Evolutionary conservation across 2,329 filamentous ascomycete genomes (phyloP).

Genomic region (Cucurbitaria berberidis): DNA sequence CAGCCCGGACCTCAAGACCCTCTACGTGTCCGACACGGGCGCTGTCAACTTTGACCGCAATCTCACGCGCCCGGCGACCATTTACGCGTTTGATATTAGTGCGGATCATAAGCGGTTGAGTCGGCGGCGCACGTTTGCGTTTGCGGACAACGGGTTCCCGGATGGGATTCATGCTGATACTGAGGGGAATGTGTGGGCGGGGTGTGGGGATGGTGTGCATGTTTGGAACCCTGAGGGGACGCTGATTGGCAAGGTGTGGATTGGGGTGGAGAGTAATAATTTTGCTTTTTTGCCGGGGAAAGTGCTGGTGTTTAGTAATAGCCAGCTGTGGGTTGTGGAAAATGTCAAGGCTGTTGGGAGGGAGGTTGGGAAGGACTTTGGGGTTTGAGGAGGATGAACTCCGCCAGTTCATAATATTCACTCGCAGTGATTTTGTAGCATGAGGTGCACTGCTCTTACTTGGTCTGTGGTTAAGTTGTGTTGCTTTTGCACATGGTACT

Average conservation of each 20-base stretch:
- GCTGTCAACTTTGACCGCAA: conserved; percentile 43
- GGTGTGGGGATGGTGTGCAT: conserved; percentile 62
- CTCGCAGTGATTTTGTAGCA: not conserved
- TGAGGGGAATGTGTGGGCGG: conserved; percentile 62
- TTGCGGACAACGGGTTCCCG: conserved; percentile 59
- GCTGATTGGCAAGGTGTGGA: conserved; percentile 64
- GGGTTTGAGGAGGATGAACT: conserved; percentile 8
- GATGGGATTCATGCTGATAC: conserved; percentile 65
- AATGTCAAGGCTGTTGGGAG: conserved; percentile 42
- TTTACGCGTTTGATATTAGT: conserved; percentile 53
- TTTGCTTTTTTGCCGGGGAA: conserved; percentile 46
- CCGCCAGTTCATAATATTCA: too few relatives aligned
- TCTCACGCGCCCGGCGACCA: conserved; percentile 48
- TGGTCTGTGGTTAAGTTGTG: too few relatives aligned
- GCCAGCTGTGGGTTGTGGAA: conserved; percentile 46
- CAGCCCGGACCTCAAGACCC: conserved; percentile 50
- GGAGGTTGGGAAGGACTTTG: conserved; percentile 46
- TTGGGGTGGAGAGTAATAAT: conserved; percentile 50
- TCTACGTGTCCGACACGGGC: conserved; percentile 59
- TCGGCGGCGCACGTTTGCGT: conserved; percentile 61
- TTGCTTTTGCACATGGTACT: too few relatives aligned
- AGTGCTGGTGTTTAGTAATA: conserved; percentile 45
- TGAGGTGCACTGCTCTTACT: not conserved
- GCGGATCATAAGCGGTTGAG: conserved; percentile 45
- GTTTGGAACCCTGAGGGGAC: conserved; percentile 59